These are phyloP conservation scores for Misopates orontium DNA, from an alignment of 257 asterid species.

Conservation along the genomic window DNA sequence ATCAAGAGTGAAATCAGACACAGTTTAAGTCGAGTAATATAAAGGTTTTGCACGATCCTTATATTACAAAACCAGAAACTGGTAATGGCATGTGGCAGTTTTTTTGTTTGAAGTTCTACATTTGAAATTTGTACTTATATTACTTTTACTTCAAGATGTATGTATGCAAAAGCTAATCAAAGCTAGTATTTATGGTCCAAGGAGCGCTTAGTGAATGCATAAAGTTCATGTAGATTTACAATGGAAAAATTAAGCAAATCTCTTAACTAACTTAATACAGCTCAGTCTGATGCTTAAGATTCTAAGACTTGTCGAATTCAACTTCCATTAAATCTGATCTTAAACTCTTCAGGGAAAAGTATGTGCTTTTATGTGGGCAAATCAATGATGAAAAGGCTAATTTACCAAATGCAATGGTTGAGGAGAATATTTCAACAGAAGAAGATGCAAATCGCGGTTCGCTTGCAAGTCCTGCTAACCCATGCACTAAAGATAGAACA, in stretches of 20 bases:
- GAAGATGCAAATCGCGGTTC: conserved; percentile 81
- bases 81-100: conserved; percentile 4
- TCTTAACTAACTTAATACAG: too few relatives aligned
- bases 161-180: conserved; percentile 1
- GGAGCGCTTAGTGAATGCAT: too few relatives aligned
- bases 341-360: conserved; percentile 80
- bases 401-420: conserved; percentile 42
- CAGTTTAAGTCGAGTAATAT: too few relatives aligned
- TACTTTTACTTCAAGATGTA: conserved; percentile 14
- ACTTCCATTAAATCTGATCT: conserved; percentile 31
- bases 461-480: conserved; percentile 89
- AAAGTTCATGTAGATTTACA: too few relatives aligned
- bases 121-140: not conserved
- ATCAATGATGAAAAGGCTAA: conserved; percentile 82
- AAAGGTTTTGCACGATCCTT: too few relatives aligned
- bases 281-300: too few relatives aligned
- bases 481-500: conserved; percentile 82
- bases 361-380: conserved; percentile 81
- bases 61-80: too few relatives aligned
- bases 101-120: conserved; percentile 16
- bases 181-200: too few relatives aligned
- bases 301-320: not conserved
- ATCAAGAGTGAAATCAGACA: too few relatives aligned
- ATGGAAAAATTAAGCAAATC: too few relatives aligned
- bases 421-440: conserved; percentile 72